These are phyloP conservation scores for Alternaria rosae DNA, from an alignment of 2,329 filamentous ascomycete species.

Conservation along the genomic window DNA sequence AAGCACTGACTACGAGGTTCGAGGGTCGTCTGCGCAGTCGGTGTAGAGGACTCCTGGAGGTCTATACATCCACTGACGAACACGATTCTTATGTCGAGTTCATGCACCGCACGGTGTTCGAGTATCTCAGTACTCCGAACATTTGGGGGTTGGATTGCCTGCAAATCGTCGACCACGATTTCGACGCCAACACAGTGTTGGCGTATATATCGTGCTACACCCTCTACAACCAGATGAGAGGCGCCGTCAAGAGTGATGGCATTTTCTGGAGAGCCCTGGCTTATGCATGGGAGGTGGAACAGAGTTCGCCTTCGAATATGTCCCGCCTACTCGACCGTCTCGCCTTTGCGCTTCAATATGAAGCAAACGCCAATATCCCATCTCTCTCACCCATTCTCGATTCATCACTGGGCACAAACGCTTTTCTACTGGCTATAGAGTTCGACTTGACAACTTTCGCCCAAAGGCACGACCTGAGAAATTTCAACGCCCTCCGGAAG, in stretches of 20 bases:
- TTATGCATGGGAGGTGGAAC: too few species aligned
- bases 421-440: neutral
- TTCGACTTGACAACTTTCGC: neutral
- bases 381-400: neutral
- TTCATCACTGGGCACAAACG: neutral
- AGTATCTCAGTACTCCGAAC: neutral
- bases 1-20: neutral
- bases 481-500: neutral
- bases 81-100: neutral
- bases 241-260: too few species aligned
- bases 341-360: neutral
- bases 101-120: conserved; percentile 3
- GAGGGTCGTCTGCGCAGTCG: neutral
- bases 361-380: too few species aligned
- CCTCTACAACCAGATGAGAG: neutral
- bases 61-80: too few species aligned
- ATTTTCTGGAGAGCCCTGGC: too few species aligned
- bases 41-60: neutral
- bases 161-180: neutral
- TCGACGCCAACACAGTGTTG: neutral
- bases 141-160: neutral
- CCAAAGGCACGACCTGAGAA: neutral
- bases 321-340: neutral
- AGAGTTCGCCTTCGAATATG: neutral
- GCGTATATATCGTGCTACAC: neutral